Conservation (phyloP, 768 basidiomycete genomes). For the Hydnum rufescens region DNA sequence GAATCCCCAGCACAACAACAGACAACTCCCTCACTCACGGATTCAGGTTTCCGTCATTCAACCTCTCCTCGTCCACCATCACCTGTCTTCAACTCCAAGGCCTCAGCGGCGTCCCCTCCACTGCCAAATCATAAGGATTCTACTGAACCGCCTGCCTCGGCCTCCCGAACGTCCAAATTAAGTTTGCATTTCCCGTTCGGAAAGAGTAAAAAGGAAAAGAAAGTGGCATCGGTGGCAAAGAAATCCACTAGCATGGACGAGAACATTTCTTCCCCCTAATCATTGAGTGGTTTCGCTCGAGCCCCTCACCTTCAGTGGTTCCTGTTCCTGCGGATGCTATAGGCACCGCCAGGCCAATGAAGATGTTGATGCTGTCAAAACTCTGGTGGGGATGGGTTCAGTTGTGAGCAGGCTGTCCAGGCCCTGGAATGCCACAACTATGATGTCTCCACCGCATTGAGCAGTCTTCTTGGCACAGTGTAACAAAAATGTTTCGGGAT, state of each 20-base stretch:
- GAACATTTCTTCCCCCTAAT: too few relatives aligned
- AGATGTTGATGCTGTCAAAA: conserved; percentile 57
- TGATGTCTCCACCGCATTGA: conserved; percentile 58
- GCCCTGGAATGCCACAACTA: conserved; percentile 76
- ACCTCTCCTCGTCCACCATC: not conserved
- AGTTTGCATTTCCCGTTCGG: conserved; percentile 64
- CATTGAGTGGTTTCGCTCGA: too few relatives aligned
- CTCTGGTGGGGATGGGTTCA: conserved; percentile 86
- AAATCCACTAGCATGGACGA: too few relatives aligned
- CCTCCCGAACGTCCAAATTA: not conserved
- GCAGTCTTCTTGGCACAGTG: conserved; percentile 55
- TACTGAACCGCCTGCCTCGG: conserved; percentile 1
- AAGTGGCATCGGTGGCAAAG: conserved; percentile 31
- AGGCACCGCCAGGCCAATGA: conserved; percentile 22
- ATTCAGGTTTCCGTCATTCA: not conserved
- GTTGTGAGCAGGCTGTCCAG: conserved; percentile 53
- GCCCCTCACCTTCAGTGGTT: too few relatives aligned
- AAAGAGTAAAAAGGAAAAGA: conserved; percentile 17
- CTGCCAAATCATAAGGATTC: not conserved
- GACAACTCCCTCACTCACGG: not conserved
- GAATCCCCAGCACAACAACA: too few relatives aligned
- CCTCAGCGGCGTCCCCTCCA: not conserved
- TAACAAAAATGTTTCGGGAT: too few relatives aligned
- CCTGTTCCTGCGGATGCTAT: not conserved
- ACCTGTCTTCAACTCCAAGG: not conserved